Evolutionary conservation across 2,329 filamentous ascomycete genomes (phyloP).

Genomic region (Aspergillus thermomutatus): DNA sequence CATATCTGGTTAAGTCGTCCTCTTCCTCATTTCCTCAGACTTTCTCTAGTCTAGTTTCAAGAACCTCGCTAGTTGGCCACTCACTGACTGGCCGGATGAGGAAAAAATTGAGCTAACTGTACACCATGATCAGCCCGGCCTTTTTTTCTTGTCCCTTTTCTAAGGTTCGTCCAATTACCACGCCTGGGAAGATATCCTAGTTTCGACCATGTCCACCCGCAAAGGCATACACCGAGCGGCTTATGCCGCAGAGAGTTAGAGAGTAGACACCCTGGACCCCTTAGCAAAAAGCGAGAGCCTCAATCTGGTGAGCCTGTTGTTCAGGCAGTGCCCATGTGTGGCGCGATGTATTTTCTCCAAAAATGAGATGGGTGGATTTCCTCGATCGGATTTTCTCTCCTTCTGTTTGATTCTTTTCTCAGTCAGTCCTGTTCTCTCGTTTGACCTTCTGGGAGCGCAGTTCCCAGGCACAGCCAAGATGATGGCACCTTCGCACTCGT

Average conservation of each 20-base stretch:
- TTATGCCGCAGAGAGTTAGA: too few relatives aligned
- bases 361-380: neutral
- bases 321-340: neutral
- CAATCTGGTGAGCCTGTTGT: neutral
- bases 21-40: neutral
- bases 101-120: neutral
- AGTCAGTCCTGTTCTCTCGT: neutral
- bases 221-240: too few relatives aligned
- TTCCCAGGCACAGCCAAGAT: neutral
- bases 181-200: neutral
- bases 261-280: neutral
- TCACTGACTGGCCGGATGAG: neutral
- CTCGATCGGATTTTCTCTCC: neutral
- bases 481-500: conserved; percentile 25
- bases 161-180: neutral
- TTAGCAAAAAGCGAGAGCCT: neutral
- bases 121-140: neutral
- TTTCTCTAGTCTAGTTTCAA: neutral
- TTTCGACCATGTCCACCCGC: neutral
- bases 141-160: neutral
- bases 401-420: neutral
- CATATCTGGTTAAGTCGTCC: neutral
- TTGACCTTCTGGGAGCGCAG: neutral
- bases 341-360: neutral
- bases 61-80: neutral